Base-by-base conservation (phyloP, 2,329 filamentous ascomycete genomes). In the Ascochyta viciae-villosae region DNA sequence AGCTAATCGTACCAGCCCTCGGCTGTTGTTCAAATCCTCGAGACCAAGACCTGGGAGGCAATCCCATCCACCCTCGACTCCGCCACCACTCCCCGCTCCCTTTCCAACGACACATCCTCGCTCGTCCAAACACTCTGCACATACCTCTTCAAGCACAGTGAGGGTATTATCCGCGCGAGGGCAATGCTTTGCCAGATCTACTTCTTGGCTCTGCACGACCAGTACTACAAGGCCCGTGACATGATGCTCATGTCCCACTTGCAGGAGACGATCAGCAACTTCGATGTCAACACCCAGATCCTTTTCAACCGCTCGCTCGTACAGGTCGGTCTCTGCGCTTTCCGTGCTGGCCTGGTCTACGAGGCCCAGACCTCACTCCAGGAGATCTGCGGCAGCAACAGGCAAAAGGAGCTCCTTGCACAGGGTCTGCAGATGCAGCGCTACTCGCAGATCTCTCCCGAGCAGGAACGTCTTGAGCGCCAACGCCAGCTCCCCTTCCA, bases 241-340 rank as follows among this genome's bases (percentile, higher is more conserved):
- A 94, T 99, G 90, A 96, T 98, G 89, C 87, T 99, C 77, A 99
- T 99, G 92, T 99, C 95, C 16, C 95, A 99, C 82, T 83, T 99
- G 74, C 94, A 97, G 75, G 95, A 99, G 83, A 96, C 91, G 51
- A 99, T 99, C 76, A 86, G 87, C 80, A 96, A 91, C 80, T 99
- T 99, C 74, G 95, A 99, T 73, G 90, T 99, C 67, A 92, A 89
- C 81, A 96, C 92, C 52, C 95, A 99, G 80, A 99, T 99, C 61
- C 88, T 99, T 54, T 99, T 96, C 88, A 99, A 99, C 86, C 88
- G 95, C 66, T 97, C 95, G 1, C 85, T 99, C 31, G 96, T 98
- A 38, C 95, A 99, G 79, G 94, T 99, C 58, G 96, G 95, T 68
- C 90, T 99, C 54, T 99, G 96, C 75, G 96, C 95, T 38, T 99